Evolutionary conservation across 495 filamentous ascomycete species (phyloP).

Genomic region (Letharia lupina): DNA sequence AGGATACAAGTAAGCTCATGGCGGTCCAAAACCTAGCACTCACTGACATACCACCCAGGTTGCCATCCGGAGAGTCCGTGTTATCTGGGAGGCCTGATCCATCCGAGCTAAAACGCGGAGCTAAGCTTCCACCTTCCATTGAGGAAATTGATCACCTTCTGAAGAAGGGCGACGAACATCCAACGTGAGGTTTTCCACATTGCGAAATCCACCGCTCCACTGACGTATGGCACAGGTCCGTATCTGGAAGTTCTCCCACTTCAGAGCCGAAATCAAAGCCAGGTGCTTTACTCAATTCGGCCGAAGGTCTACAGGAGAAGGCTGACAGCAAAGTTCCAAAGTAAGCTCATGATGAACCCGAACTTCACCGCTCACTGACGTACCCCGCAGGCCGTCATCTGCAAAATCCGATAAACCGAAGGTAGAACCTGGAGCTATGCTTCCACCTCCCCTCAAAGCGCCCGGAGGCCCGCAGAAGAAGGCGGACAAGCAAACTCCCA

Average conservation of each 20-base stretch:
- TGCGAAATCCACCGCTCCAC: neutral
- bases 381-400: neutral
- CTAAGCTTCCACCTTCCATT: slow-evolving; percentile 2
- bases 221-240: neutral
- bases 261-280: neutral
- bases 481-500: neutral
- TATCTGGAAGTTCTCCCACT: neutral
- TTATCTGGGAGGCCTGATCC: slow-evolving; percentile 1
- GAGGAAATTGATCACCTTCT: neutral
- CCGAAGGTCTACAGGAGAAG: neutral
- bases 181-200: neutral
- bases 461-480: neutral
- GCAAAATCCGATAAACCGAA: neutral
- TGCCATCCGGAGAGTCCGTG: neutral
- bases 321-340: neutral
- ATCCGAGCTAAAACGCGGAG: neutral
- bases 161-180: neutral
- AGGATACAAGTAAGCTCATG: neutral
- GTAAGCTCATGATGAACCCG: neutral
- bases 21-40: neutral
- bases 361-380: neutral
- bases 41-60: neutral
- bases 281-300: neutral
- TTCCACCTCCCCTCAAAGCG: neutral
- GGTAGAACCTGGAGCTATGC: neutral